Evolutionary conservation across 257 asterid species (phyloP).

Genomic region (Echium plantagineum): DNA sequence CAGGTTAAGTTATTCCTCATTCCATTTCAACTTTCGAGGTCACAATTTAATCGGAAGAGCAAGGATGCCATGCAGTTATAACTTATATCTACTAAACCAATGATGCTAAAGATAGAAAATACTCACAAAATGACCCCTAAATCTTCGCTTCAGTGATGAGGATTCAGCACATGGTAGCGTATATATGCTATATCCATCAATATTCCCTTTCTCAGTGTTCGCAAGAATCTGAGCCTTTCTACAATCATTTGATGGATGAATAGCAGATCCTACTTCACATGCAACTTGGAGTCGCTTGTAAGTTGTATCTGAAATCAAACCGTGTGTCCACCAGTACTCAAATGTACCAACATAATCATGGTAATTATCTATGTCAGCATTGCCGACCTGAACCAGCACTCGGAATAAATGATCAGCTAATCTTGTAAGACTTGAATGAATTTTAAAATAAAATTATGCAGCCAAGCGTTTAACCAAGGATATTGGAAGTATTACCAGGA

Average conservation of each 20-base stretch:
- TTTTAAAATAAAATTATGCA: not conserved
- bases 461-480: not conserved
- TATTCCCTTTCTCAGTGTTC: conserved; percentile 62
- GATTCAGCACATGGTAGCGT: conserved; percentile 67
- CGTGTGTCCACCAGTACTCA: conserved; percentile 99
- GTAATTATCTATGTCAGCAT: conserved; percentile 89
- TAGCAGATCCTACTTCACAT: conserved; percentile 65
- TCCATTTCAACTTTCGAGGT: no score
- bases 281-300: conserved; percentile 42
- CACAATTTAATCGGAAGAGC: no score
- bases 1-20: no score
- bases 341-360: conserved; percentile 82
- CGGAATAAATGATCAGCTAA: conserved; percentile 4
- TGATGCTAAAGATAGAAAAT: not conserved
- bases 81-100: no score
- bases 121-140: no score
- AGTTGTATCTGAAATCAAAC: conserved; percentile 86
- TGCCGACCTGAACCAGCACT: conserved; percentile 64
- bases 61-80: no score
- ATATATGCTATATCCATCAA: conserved; percentile 84
- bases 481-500: conserved; percentile 44
- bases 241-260: conserved; percentile 74
- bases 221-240: conserved; percentile 39
- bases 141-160: no score
- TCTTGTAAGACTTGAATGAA: conserved; percentile 2